Percentiles rank a stretch among this genome's conserved stretches.
Evolutionary conservation across 176 grass and related monocot genomes (phyloP).

Genomic region (Oropetium thomaeum): DNA sequence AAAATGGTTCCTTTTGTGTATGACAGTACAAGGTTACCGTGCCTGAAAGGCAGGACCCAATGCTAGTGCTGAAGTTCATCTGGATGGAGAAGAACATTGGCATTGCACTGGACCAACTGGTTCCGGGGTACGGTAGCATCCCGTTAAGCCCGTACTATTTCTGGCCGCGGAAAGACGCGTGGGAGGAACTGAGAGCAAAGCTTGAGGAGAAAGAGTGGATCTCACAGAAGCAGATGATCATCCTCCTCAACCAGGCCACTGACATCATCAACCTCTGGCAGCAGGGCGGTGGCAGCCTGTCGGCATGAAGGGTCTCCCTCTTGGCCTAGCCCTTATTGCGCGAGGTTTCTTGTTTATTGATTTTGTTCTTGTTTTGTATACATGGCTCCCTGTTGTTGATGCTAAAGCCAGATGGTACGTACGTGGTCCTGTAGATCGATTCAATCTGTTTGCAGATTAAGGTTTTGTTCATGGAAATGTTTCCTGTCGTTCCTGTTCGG

Average conservation of each 20-base stretch:
- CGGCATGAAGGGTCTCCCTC: slow-evolving; percentile 15
- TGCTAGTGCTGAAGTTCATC: slow-evolving; percentile 71
- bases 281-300: slow-evolving; percentile 59
- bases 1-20: neutral
- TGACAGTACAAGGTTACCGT: slow-evolving; percentile 62
- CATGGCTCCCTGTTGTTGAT: slow-evolving; percentile 9
- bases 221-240: slow-evolving; percentile 76
- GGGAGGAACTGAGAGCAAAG: slow-evolving; percentile 76
- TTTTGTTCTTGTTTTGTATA: slow-evolving; percentile 12
- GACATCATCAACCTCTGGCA: slow-evolving; percentile 94
- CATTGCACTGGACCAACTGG: slow-evolving; percentile 59
- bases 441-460: neutral
- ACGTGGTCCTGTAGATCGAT: slow-evolving; percentile 30
- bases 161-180: slow-evolving; percentile 77
- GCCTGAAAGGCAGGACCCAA: slow-evolving; percentile 49
- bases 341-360: neutral
- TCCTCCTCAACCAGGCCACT: slow-evolving; percentile 80
- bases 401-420: slow-evolving; percentile 17
- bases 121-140: slow-evolving; percentile 65
- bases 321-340: neutral
- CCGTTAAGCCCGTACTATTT: slow-evolving; percentile 85
- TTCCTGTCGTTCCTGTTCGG: too few species aligned
- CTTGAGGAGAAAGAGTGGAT: slow-evolving; percentile 83
- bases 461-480: slow-evolving; percentile 24
- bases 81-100: slow-evolving; percentile 96